phyloP scores from a whole-genome alignment of 352 stramenopile genomes.

The Globisporangium spinosum region DNA sequence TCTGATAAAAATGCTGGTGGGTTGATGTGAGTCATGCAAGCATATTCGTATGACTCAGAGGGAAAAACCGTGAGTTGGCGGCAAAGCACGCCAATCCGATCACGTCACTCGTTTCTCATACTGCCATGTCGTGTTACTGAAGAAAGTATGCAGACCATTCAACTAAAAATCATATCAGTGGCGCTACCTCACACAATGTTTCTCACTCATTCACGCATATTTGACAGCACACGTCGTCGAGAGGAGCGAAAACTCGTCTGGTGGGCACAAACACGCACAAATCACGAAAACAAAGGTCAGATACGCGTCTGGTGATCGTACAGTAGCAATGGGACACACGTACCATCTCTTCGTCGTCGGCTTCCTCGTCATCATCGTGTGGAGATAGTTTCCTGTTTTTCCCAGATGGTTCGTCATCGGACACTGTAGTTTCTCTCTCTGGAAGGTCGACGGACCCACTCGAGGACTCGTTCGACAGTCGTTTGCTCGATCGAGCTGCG shows the following conservation, averaged over 20 bases:
- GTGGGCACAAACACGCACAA: not conserved
- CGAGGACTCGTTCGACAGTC: not conserved
- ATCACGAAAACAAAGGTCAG: not conserved
- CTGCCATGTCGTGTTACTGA: not conserved
- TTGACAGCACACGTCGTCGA: constrained; percentile 6
- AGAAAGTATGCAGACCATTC: not conserved
- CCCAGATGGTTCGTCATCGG: not conserved
- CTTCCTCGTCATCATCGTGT: constrained; percentile 1
- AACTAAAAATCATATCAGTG: not conserved
- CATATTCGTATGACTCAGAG: not conserved
- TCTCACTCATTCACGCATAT: not conserved
- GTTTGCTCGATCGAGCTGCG: constrained; percentile 27
- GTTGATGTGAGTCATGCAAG: not conserved
- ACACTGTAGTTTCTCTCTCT: not conserved
- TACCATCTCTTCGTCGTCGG: constrained; percentile 19
- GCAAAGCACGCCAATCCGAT: not conserved
- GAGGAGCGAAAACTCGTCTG: constrained; percentile 15
- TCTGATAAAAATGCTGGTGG: not conserved
- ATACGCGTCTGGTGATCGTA: not conserved
- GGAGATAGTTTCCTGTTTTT: not conserved
- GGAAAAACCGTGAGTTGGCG: not conserved
- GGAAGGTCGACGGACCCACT: not conserved
- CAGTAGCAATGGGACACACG: not conserved
- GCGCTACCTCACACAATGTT: not conserved
- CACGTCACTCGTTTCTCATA: not conserved